phyloP scores from a whole-genome alignment of 208 protist species.

The Leishmania amazonensis region DNA sequence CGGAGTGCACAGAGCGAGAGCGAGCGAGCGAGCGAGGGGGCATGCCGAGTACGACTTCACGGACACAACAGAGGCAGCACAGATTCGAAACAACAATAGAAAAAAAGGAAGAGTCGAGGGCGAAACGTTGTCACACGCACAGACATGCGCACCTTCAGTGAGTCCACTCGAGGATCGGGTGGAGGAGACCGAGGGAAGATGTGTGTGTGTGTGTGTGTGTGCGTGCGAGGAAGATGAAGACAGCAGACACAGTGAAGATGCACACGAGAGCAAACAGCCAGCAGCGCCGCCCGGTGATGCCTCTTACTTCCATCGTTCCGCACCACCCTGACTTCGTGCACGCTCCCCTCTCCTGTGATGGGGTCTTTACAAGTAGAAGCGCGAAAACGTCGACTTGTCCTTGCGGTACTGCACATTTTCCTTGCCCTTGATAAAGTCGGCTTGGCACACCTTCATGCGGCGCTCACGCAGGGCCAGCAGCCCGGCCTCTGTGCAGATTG shows the following conservation, averaged over 20 bases:
- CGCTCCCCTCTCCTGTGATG: neutral
- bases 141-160: neutral
- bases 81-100: neutral
- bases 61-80: neutral
- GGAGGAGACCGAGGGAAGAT: neutral
- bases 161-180: neutral
- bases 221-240: neutral
- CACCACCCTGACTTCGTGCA: neutral
- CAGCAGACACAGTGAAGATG: neutral
- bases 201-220: neutral
- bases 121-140: neutral
- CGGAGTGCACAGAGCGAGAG: neutral
- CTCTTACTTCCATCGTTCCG: neutral
- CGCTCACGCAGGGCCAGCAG: constrained; percentile 99
- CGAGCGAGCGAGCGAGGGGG: neutral
- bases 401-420: constrained; percentile 99
- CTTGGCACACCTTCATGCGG: constrained; percentile 99
- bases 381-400: constrained; percentile 97
- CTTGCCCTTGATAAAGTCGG: constrained; percentile 99
- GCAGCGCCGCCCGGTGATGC: neutral
- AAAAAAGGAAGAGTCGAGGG: neutral
- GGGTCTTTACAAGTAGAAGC: constrained; percentile 96
- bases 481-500: constrained; percentile 99
- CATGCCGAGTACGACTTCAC: neutral
- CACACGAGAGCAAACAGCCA: neutral